Percentiles rank a stretch among this genome's conserved stretches.
Conservation (phyloP, 225 moss, liverwort and hornwort genomes). For the Pseudisothecium myosuroides region DNA sequence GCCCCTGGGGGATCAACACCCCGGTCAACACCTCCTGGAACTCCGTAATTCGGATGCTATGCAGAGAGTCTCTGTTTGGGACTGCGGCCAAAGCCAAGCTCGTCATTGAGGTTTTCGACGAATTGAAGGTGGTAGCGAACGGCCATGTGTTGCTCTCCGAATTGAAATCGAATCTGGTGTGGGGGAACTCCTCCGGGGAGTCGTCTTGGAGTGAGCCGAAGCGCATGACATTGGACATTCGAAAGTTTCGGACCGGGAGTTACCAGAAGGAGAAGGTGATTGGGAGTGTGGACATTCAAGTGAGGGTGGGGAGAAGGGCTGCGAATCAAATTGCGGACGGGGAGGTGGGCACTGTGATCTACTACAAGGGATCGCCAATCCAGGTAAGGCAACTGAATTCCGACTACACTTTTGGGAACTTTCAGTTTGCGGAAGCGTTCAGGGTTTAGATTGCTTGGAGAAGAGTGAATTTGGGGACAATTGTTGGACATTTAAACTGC, state of each 20-base stretch:
- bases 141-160: not conserved
- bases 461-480: not conserved
- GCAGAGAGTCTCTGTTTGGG: not conserved
- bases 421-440: not conserved
- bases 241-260: not conserved
- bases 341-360: not conserved
- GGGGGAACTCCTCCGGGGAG: not conserved
- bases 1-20: not conserved
- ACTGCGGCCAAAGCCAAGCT: not conserved
- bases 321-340: not conserved
- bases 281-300: conserved; percentile 2
- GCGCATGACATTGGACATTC: not conserved
- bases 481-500: too few relatives aligned
- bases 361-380: not conserved
- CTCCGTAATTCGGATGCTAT: not conserved
- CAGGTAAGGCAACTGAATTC: not conserved
- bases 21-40: not conserved
- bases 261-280: not conserved
- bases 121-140: not conserved
- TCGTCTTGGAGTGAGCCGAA: not conserved
- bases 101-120: not conserved
- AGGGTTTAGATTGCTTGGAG: not conserved
- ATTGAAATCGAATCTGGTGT: not conserved
- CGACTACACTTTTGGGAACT: not conserved
- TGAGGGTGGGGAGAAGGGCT: not conserved